phyloP scores from a whole-genome alignment of 2,329 filamentous ascomycete species.

The Pyricularia pennisetigena region DNA sequence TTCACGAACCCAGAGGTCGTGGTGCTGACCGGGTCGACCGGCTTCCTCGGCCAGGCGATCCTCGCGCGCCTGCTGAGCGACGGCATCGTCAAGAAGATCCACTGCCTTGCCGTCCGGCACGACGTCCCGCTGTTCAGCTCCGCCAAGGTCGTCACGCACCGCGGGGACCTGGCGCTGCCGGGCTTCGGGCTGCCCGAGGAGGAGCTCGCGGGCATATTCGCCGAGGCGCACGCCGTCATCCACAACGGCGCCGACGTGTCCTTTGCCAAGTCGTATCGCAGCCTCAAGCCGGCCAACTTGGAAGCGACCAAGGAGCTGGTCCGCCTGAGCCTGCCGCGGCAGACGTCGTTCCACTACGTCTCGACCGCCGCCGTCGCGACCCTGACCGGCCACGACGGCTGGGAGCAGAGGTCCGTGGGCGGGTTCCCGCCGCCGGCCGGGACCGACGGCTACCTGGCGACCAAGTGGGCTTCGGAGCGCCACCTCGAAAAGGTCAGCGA shows the following conservation, averaged over 20 bases:
- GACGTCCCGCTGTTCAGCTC: neutral
- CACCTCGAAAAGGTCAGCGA: conserved; percentile 13
- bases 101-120: conserved; percentile 30
- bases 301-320: conserved; percentile 22
- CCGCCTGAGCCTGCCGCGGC: conserved; percentile 14
- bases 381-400: neutral
- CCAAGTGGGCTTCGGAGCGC: conserved; percentile 23
- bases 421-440: conserved; percentile 2
- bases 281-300: conserved; percentile 24
- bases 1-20: conserved; percentile 13
- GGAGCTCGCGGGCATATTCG: conserved; percentile 4
- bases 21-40: conserved; percentile 27
- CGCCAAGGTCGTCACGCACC: conserved; percentile 11
- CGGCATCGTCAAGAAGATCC: conserved; percentile 21
- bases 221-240: conserved; percentile 22
- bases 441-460: conserved; percentile 17
- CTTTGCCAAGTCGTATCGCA: conserved; percentile 25
- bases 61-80: conserved; percentile 23
- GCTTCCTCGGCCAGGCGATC: conserved; percentile 29
- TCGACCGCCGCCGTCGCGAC: conserved; percentile 12
- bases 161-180: conserved; percentile 17
- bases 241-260: conserved; percentile 37
- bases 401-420: neutral
- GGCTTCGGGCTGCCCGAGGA: conserved; percentile 13
- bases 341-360: conserved; percentile 20